Base-by-base conservation (phyloP, 176 grass and related monocot genomes). In the Rhynchospora breviuscula region DNA sequence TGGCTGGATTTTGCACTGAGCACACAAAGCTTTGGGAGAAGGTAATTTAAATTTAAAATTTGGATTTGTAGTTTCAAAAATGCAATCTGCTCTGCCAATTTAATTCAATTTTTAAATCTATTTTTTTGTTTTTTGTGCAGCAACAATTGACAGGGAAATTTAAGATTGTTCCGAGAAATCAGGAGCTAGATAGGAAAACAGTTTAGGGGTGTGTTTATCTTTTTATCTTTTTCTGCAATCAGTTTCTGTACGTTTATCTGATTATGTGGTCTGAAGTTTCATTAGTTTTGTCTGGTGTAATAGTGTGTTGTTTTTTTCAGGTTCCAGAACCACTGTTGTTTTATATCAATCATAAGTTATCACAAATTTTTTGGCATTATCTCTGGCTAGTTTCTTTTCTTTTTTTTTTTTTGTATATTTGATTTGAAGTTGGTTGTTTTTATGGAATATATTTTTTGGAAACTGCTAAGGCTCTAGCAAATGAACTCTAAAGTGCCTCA, bases 101-200 rank as follows among this genome's bases (percentile, higher is more conserved):
- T 67, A n/a, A 29, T 63, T 40, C 59, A 56, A 10, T n/a, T 40
- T 63, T 18, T 13, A 85, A 29, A 59, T 46, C 57, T 63, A 51
- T 63, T 49, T 85, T 3, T 74, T 56, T 63, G 14, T 86, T 31
- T 90, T n/a, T 60, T 89, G 29, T 33, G 63, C 92, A 97, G 94
- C 90, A 97, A 97, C 94, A 97, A 89, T 13, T 85, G 44, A 97
- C 90, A 11, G 92, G 92, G 10, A 97, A 97, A 65, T 97, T 94
- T 87, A 97, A 86, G 85, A 97, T 97, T 63, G 94, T 94, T 22
- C 82, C 94, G n/a, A 87, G 90, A 54, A 84, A 87, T 6, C 54
- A 89, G n/a, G 77, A 88, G 6, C 2, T 26, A 45, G 58, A 73
- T 19, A 15, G 67, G 8, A 87, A 84, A 64, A 23, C 59, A 51